These are phyloP conservation scores for Ziziphus jujuba DNA, from an alignment of 306 rosid species.

Conservation along the genomic window DNA sequence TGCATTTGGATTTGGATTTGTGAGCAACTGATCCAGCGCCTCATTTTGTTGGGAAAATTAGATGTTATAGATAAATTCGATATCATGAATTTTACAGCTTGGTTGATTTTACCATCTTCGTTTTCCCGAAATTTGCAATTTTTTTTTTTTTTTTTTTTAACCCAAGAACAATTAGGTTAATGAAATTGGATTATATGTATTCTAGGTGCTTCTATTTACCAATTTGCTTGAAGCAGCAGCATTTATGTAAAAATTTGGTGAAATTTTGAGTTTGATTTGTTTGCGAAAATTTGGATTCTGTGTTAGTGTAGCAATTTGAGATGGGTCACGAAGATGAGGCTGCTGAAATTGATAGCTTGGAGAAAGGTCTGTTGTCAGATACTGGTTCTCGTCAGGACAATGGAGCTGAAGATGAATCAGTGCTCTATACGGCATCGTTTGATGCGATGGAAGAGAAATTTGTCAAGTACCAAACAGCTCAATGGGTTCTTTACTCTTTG, in stretches of 20 bases:
- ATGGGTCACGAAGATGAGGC: conserved; percentile 57
- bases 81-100: neutral
- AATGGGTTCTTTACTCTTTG: conserved; percentile 75
- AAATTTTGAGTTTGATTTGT: neutral
- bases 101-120: neutral
- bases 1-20: neutral
- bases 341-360: conserved; percentile 62
- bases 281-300: neutral
- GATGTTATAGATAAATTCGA: too few species aligned
- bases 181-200: too few species aligned
- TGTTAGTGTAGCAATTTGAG: neutral
- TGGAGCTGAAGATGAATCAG: conserved; percentile 41
- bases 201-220: too few species aligned
- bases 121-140: neutral
- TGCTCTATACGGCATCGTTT: conserved; percentile 74
- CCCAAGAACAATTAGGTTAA: too few species aligned
- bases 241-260: neutral
- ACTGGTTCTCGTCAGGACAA: conserved; percentile 13
- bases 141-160: too few species aligned
- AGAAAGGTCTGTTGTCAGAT: conserved; percentile 50
- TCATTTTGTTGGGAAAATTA: neutral
- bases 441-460: conserved; percentile 65
- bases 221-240: too few species aligned
- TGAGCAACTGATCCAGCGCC: neutral
- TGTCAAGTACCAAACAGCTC: conserved; percentile 63